phyloP scores from a whole-genome alignment of 345 rosid species.

The Noccaea caerulescens region DNA sequence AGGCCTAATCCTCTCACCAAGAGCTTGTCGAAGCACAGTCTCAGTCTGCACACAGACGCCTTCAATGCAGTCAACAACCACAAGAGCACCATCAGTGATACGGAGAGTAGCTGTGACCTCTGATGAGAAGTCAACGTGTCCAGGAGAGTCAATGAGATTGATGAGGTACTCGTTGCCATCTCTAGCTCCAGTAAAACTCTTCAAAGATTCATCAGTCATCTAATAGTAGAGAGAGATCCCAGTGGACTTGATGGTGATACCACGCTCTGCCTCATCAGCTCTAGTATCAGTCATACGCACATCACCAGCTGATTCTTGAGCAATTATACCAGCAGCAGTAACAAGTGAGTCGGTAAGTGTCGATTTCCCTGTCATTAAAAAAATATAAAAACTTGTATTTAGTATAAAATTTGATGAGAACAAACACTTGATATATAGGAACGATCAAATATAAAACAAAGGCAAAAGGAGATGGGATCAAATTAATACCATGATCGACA shows the following conservation, averaged over 20 bases:
- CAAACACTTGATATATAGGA: neutral
- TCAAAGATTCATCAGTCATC: constrained; percentile 54
- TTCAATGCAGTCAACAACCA: constrained; percentile 76
- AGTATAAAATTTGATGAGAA: no score
- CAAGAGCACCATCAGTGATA: constrained; percentile 79
- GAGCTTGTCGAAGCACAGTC: constrained; percentile 76
- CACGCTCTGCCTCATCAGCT: constrained; percentile 81
- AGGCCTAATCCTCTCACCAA: constrained; percentile 81
- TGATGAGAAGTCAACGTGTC: constrained; percentile 77
- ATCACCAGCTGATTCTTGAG: constrained; percentile 82
- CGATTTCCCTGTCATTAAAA: constrained; percentile 52
- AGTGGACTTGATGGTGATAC: constrained; percentile 77
- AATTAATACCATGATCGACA: constrained; percentile 47
- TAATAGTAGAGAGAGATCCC: constrained; percentile 74
- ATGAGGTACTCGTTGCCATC: constrained; percentile 71
- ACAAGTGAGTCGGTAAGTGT: constrained; percentile 79
- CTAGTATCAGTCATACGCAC: constrained; percentile 84
- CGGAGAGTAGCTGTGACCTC: constrained; percentile 88
- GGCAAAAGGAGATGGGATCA: neutral
- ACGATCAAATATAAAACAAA: neutral
- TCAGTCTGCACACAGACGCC: constrained; percentile 84
- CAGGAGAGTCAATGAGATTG: constrained; percentile 79
- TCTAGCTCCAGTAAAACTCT: constrained; percentile 58
- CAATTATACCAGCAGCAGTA: constrained; percentile 87
- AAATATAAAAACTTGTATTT: neutral